Conservation (phyloP, 2,329 filamentous ascomycete genomes). For the Fusarium coffeatum region DNA sequence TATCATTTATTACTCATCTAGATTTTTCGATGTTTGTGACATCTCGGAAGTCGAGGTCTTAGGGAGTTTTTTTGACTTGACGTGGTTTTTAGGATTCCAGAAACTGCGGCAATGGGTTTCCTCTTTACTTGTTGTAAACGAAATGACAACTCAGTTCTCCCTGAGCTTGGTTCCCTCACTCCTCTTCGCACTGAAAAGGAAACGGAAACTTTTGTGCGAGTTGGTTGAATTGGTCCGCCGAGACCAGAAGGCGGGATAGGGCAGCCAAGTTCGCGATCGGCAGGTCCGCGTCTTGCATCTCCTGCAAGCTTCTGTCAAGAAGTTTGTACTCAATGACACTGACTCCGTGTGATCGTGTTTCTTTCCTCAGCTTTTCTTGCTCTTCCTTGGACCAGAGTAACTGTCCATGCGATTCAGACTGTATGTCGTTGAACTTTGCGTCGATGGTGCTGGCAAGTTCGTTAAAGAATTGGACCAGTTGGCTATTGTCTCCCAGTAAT, state of each 20-base stretch:
- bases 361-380: not conserved
- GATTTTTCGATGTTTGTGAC: constrained; percentile 38
- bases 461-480: not conserved
- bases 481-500: not conserved
- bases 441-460: not conserved
- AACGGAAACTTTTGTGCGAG: fast-evolving
- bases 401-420: not conserved
- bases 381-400: not conserved
- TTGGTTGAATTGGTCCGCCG: fast-evolving
- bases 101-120: constrained; percentile 50
- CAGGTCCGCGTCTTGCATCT: not conserved
- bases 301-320: not conserved
- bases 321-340: not conserved
- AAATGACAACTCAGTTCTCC: constrained; percentile 54
- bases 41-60: constrained; percentile 49
- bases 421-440: not conserved
- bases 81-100: constrained; percentile 55
- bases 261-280: not conserved
- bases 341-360: not conserved
- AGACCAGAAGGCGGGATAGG: fast-evolving
- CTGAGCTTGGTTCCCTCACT: constrained; percentile 7
- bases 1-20: constrained; percentile 56
- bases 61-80: constrained; percentile 49
- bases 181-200: fast-evolving
- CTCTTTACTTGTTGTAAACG: constrained; percentile 46